Evolutionary conservation across 2,329 filamentous ascomycete genomes (phyloP).

Genomic region (Aspergillus melleus): DNA sequence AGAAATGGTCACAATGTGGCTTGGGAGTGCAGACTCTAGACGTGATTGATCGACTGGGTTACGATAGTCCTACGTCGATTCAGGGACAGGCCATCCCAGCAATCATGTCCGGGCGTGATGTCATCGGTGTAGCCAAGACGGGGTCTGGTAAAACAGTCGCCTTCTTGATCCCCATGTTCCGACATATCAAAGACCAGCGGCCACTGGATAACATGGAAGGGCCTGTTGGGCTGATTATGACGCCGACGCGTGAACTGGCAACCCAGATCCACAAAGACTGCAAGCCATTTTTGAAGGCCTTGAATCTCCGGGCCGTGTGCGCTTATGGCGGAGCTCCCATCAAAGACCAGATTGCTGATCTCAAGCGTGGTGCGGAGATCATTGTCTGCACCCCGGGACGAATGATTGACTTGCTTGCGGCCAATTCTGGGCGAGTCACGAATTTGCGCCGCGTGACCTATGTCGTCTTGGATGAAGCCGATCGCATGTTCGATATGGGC

Average conservation of each 20-base stretch:
- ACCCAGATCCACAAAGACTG: slow-evolving; percentile 93
- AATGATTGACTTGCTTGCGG: slow-evolving; percentile 90
- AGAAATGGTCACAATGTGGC: slow-evolving; percentile 95
- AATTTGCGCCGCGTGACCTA: slow-evolving; percentile 89
- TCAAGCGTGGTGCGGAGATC: slow-evolving; percentile 93
- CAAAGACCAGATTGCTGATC: slow-evolving; percentile 93
- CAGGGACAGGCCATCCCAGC: slow-evolving; percentile 93
- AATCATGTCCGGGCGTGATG: slow-evolving; percentile 93
- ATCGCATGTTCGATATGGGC: slow-evolving; percentile 99
- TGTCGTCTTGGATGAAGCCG: slow-evolving; percentile 92
- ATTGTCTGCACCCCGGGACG: slow-evolving; percentile 93
- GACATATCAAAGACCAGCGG: slow-evolving; percentile 92
- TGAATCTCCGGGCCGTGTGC: slow-evolving; percentile 82
- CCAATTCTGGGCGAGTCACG: slow-evolving; percentile 91
- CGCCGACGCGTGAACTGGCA: slow-evolving; percentile 89
- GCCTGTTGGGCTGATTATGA: slow-evolving; percentile 84
- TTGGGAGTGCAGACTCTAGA: slow-evolving; percentile 83
- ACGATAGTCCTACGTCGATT: slow-evolving; percentile 87
- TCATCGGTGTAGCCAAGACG: slow-evolving; percentile 95
- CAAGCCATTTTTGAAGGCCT: slow-evolving; percentile 87
- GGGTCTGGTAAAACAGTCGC: slow-evolving; percentile 97
- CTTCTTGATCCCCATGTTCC: slow-evolving; percentile 94
- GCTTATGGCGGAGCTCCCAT: slow-evolving; percentile 95
- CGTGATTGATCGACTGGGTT: slow-evolving; percentile 77
- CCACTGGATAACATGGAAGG: slow-evolving; percentile 81